Evolutionary conservation across 2,329 filamentous ascomycete species (phyloP), one percentile per base, ranked within the genome.

Genomic region (Didymella glomerata): DNA sequence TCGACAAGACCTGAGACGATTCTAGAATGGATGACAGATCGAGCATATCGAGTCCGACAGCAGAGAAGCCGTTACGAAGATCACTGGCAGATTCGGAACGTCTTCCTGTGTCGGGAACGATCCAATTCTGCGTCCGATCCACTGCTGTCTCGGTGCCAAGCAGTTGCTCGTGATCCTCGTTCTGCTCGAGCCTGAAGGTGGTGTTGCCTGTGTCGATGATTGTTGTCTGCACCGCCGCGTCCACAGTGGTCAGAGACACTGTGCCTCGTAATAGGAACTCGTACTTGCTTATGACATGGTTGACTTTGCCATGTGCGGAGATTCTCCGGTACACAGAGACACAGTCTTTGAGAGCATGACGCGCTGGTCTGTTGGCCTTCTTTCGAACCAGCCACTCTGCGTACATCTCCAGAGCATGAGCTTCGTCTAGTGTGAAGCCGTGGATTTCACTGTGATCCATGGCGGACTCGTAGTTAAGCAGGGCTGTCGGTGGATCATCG

Each of bases 1-100:
- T 93, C 4, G 90, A 93, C 42, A 94, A 88, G 42, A 93, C 85
- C 71, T 93, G 91, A 10, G 89, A 92, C 2, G 89, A 91, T 67
- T 91, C 88, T 14, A 94, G 81, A 58, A 94, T 93, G 24, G 89
- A 89, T 41, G 91, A 88, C 61, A 93, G 77, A 74, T 93, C 91
- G 70, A 94, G 88, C 88, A 94, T 93, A 77, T 94, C 91, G 52
- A 94, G 83, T 4, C 81, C 82, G 1, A 80, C 78, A 27, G 90
- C 88, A 40, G 90, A 89, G 59, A 93, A 81, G 11, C 88, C 88
- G 34, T 81, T 85, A 2, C 84, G 85, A 20, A 84, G 81, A 63
- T 87, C 86, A 6, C 83, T 76, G 57, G 84, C 82, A 46, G 69
- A 63, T 40, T 73, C 70, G 22, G 68, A 71, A 18, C 73, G 68